Conservation (phyloP, 73 alveolate genomes). For the Paraurostyla sp. region DNA sequence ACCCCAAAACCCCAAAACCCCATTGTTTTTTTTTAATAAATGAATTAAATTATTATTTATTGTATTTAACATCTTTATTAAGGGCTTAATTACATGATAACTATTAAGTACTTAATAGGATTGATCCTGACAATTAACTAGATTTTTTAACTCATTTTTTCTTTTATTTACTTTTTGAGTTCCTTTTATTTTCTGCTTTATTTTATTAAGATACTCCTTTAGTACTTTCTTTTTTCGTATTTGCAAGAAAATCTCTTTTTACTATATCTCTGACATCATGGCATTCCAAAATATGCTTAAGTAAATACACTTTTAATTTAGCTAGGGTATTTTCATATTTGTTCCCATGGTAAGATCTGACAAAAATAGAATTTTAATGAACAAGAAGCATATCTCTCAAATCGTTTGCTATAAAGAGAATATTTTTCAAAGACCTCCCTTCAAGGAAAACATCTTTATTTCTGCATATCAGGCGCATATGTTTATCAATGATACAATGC, state of each 20-base stretch:
- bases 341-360: constrained; percentile 48
- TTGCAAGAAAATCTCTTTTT: constrained; percentile 8
- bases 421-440: constrained; percentile 24
- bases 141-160: too few species aligned
- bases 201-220: too few species aligned
- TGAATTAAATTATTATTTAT: too few species aligned
- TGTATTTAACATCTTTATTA: too few species aligned
- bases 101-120: too few species aligned
- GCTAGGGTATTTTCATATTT: constrained; percentile 57
- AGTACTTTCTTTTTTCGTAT: too few species aligned
- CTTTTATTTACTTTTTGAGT: too few species aligned
- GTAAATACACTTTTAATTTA: constrained; percentile 7
- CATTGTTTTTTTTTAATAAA: too few species aligned
- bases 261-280: constrained; percentile 39
- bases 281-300: constrained; percentile 46
- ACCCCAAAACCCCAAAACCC: too few species aligned
- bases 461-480: constrained; percentile 15
- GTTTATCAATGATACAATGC: constrained; percentile 40
- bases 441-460: constrained; percentile 33
- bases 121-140: too few species aligned
- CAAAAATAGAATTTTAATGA: constrained; percentile 19
- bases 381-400: constrained; percentile 38
- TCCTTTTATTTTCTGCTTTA: too few species aligned
- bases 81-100: too few species aligned
- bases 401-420: constrained; percentile 32